Evolutionary conservation across 1,139 yeast genomes (phyloP), one percentile per base, ranked within the genome.

Genomic region (Citeromyces hawaiiensis): DNA sequence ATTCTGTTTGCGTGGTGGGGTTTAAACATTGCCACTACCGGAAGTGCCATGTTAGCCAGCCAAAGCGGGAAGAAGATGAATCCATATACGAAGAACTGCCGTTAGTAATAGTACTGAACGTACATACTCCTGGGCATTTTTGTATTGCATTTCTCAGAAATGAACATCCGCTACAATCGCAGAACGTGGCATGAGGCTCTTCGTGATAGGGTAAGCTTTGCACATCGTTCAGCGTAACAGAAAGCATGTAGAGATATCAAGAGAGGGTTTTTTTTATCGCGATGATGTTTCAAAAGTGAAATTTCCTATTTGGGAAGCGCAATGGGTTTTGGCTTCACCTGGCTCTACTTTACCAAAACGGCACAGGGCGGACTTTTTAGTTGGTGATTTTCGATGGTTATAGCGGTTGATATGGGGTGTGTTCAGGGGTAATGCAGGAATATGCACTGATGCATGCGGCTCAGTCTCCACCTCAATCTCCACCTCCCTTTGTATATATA

Each of bases 251-350:
- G 17, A 14, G 17, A 4, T 16, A 7, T 16, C 4, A 7, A 6
- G 34, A 3, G 16, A 30, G 34, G 16, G 34, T 23, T 5, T 6
- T 5, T 5, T 30, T 30, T 30, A 30, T 30, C 34, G 16, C 9
- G 4, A 5, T 13, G 10, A 8, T 30, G 34, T 30, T 14, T 30
- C 34, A 30, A 6, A 3, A 6, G 34, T 23, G 34, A 30, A 30
- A 30, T 30, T 30, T 13, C 34, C 34, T 30, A 9, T 30, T 30
- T 30, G 17, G 34, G 34, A 30, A 13, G 34, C 13, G 34, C 34
- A 30, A 30, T 30, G 17, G 9, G 10, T 3, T 3, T 16, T 9
- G n/a, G n/a, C n/a, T n/a, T n/a, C n/a, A n/a, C n/a, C n/a, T n/a
- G n/a, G n/a, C n/a, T n/a, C n/a, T n/a, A n/a, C n/a, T n/a, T n/a